A percentile compares a stretch with the other conserved stretches of the same genome.
Evolutionary conservation across 768 basidiomycete genomes (phyloP).

Genomic region (Kwoniella sp.): DNA sequence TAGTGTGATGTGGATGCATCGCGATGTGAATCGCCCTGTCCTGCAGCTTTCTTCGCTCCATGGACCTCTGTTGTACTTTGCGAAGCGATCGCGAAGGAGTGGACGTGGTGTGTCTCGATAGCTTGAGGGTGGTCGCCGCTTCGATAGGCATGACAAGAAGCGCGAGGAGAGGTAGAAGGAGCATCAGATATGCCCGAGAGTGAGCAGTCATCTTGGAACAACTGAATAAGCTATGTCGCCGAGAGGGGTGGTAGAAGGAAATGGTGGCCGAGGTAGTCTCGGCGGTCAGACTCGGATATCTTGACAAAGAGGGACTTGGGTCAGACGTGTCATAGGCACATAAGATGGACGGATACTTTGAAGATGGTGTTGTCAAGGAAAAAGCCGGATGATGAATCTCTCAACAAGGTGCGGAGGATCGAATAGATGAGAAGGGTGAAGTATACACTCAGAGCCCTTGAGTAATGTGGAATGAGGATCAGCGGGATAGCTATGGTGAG

Average conservation of each 20-base stretch:
- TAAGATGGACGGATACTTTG: background rate
- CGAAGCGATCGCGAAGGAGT: background rate
- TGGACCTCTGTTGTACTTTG: constrained; percentile 6
- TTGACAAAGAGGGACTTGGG: constrained; percentile 14
- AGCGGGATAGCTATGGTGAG: too few relatives aligned
- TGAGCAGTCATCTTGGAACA: background rate
- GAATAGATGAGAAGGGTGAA: too few relatives aligned
- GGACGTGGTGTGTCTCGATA: constrained; percentile 10
- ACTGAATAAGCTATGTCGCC: background rate
- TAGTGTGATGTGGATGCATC: constrained; percentile 7
- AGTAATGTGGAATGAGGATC: too few relatives aligned
- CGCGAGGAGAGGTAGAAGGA: constrained; percentile 8
- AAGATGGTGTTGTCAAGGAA: too few relatives aligned
- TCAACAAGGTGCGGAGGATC: too few relatives aligned
- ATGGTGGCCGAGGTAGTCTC: too few relatives aligned
- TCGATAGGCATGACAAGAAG: background rate
- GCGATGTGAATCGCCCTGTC: constrained; percentile 14
- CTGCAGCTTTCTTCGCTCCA: background rate
- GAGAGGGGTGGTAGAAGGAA: background rate
- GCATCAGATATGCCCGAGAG: background rate
- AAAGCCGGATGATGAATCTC: too few relatives aligned
- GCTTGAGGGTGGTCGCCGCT: constrained; percentile 15
- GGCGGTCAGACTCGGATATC: too few relatives aligned
- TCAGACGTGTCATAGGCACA: background rate
- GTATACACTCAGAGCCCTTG: too few relatives aligned